These are phyloP conservation scores for Fusarium sp. DNA, from an alignment of 2,329 filamentous ascomycete species.

Conservation along the genomic window DNA sequence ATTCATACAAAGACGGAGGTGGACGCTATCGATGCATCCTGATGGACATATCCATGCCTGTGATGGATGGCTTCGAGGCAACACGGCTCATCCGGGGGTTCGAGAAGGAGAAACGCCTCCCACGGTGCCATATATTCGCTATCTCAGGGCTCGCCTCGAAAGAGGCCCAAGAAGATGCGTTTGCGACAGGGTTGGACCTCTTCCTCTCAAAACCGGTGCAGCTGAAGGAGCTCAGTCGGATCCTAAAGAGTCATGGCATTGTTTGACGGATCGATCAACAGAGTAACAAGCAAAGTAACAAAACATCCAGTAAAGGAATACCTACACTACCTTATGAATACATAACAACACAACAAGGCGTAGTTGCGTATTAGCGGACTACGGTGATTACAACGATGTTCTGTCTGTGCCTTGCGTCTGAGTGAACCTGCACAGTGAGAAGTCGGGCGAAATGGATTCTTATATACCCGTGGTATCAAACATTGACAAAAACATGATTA, in stretches of 20 bases:
- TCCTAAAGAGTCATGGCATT: constrained; percentile 20
- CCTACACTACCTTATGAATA: neutral
- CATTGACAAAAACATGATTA: too few relatives aligned
- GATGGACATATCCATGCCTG: constrained; percentile 68
- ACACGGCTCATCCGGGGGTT: constrained; percentile 61
- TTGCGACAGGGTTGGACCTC: constrained; percentile 64
- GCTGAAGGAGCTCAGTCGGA: constrained; percentile 50
- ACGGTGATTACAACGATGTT: too few relatives aligned
- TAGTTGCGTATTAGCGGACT: neutral
- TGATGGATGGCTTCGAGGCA: constrained; percentile 65
- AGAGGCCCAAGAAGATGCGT: constrained; percentile 63
- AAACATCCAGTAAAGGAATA: neutral
- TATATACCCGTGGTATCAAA: too few relatives aligned
- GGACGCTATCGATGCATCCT: constrained; percentile 47
- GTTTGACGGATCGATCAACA: neutral
- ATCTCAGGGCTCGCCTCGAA: constrained; percentile 63
- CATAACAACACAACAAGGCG: neutral
- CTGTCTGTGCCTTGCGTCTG: too few relatives aligned
- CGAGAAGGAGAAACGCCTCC: constrained; percentile 55
- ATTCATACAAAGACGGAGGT: constrained; percentile 40
- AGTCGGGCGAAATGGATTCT: too few relatives aligned
- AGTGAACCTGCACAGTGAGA: too few relatives aligned
- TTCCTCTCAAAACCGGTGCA: constrained; percentile 66
- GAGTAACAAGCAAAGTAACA: neutral
- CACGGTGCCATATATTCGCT: constrained; percentile 60